Percentiles rank a stretch among this genome's conserved stretches.
phyloP scores from a whole-genome alignment of 305 asterid species.

The Fraxinus albicans region DNA sequence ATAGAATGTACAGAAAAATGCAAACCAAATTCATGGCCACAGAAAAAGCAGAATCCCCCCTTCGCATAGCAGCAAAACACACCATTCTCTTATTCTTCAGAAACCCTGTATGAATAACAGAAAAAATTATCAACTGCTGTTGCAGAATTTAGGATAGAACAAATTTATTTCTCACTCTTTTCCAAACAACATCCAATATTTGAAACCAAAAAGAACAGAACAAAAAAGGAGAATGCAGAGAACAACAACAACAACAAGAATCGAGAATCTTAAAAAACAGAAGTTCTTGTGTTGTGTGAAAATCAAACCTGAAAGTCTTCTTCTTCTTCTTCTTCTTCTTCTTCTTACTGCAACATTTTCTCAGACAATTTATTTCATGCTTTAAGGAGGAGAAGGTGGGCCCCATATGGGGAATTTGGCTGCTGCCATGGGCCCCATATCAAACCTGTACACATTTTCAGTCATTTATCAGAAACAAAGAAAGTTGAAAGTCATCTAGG shows the following conservation, averaged over 20 bases:
- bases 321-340: conserved; percentile 18
- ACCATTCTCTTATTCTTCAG: conserved; percentile 27
- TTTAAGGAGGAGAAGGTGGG: conserved; percentile 32
- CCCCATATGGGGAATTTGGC: conserved; percentile 21
- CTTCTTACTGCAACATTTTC: conserved; percentile 24
- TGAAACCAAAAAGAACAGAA: not conserved
- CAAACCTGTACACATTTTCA: conserved; percentile 16
- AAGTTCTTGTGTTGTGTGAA: conserved; percentile 3
- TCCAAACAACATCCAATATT: conserved; percentile 10
- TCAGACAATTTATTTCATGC: conserved; percentile 27
- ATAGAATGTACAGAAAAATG: conserved; percentile 23
- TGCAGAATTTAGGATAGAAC: not conserved
- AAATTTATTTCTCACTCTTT: not conserved
- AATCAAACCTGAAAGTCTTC: not conserved
- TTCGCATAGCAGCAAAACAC: conserved; percentile 20
- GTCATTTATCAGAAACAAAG: conserved; percentile 32
- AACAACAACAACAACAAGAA: not conserved
- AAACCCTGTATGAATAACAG: conserved; percentile 3
- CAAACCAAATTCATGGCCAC: conserved; percentile 31
- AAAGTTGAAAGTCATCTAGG: conserved; percentile 24
- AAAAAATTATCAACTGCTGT: not conserved
- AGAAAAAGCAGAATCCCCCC: conserved; percentile 17
- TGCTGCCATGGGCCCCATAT: conserved; percentile 24
- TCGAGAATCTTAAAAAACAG: conserved; percentile 18
- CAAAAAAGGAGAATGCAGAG: conserved; percentile 16